Percentiles rank a stretch among this genome's conserved stretches.
phyloP scores from a whole-genome alignment of 176 grass and related monocot species.

The Phyllostachys edulis region DNA sequence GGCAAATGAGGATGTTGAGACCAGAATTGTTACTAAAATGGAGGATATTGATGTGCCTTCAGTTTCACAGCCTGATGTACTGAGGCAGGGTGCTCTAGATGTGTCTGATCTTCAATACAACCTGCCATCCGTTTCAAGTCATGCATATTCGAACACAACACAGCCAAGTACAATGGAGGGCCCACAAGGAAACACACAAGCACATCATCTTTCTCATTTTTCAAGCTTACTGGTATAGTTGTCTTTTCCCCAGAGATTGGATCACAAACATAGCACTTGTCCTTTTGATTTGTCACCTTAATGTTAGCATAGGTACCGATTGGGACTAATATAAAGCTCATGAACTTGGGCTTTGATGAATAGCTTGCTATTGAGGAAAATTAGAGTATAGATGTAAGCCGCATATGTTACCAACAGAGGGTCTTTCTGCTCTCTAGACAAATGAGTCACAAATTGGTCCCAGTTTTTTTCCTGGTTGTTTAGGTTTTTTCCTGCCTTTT shows the following conservation, averaged over 20 bases:
- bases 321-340: background rate
- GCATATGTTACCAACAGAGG: background rate
- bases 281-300: slow-evolving; percentile 11
- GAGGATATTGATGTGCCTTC: slow-evolving; percentile 68
- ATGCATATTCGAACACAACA: slow-evolving; percentile 58
- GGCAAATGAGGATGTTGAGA: slow-evolving; percentile 45
- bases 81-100: slow-evolving; percentile 61
- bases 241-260: slow-evolving; percentile 9
- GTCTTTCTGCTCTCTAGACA: background rate
- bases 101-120: slow-evolving; percentile 74
- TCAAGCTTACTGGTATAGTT: slow-evolving; percentile 80
- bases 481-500: background rate
- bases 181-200: slow-evolving; percentile 61
- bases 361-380: slow-evolving; percentile 12
- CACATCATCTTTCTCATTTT: slow-evolving; percentile 68
- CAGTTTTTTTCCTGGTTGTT: too few relatives aligned
- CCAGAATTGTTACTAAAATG: slow-evolving; percentile 43
- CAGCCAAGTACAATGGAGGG: slow-evolving; percentile 61
- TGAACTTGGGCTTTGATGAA: background rate
- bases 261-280: background rate
- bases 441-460: background rate
- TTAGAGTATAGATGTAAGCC: background rate
- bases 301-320: background rate
- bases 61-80: slow-evolving; percentile 66
- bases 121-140: slow-evolving; percentile 62